Evolutionary conservation across 768 basidiomycete species (phyloP), one percentile per base, ranked within the genome.

Genomic region (Mycena venus): DNA sequence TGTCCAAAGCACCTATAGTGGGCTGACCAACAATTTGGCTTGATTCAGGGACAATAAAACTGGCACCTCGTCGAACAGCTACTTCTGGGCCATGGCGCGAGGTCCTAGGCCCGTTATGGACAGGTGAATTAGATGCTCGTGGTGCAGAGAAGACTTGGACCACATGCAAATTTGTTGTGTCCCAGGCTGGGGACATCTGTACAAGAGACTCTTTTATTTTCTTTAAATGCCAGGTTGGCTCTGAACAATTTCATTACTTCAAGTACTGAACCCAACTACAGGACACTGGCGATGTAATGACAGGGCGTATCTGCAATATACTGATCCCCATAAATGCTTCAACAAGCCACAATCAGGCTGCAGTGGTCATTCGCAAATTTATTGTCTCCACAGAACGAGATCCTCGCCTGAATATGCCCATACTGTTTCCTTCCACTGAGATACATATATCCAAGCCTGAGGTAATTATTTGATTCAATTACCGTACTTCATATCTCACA

Each of bases 401-500:
- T 44, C 4, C 1, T 7, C 60, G 69, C 17, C 40, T 70, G 60
- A 63, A 63, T n/a, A 70, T 70, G 69, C 69, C 69, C 6, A 51
- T 62, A 0, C 49, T 62, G 5, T 62, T 59, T 29, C 60, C 68
- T 1, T 36, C 58, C 1, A 10, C 58, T 0, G n/a, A 62, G 32
- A 62, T 29, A 21, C 10, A n/a, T n/a, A 5, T 21, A 19, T 56
- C 47, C 29, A 10, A 63, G 2, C 62, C 62, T 3, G 42, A 0
- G 0, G 38, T 64, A 25, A 34, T 49, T 58, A 2, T 8, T 49
- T 23, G 7, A 21, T 47, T 42, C 40, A 42, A 44, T n/a, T n/a
- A 44, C 17, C 42, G 4, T 19, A 44, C 19, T 44, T 32, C 8
- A 31, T 23, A 15, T n/a, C n/a, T n/a, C n/a, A n/a, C n/a, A n/a